phyloP scores from a whole-genome alignment of 305 asterid species.

The Striga hermonthica region DNA sequence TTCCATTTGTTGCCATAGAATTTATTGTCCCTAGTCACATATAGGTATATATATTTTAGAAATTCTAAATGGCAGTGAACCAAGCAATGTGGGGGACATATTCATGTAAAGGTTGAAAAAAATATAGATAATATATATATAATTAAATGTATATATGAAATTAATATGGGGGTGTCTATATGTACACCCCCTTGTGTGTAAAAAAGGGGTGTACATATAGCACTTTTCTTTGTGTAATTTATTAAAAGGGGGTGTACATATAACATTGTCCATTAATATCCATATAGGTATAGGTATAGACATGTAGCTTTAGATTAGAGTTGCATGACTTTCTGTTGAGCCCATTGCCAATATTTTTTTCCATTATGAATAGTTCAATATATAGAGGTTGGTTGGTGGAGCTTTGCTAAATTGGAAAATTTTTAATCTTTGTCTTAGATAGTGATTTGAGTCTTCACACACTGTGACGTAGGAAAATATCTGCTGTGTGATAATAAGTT shows the following conservation, averaged over 20 bases:
- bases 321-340: conserved; percentile 17
- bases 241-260: no score
- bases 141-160: not conserved
- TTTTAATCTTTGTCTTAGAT: conserved; percentile 32
- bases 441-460: conserved; percentile 25
- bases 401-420: conserved; percentile 34
- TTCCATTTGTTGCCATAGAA: conserved; percentile 23
- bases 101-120: conserved; percentile 51
- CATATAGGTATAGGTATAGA: not conserved
- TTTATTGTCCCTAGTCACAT: conserved; percentile 15
- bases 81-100: conserved; percentile 63
- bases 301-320: no score
- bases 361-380: no score
- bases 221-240: no score
- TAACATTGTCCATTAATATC: no score
- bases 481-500: no score
- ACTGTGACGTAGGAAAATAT: not conserved
- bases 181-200: no score
- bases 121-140: not conserved
- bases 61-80: conserved; percentile 32
- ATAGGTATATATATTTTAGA: conserved; percentile 26
- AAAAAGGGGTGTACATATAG: no score
- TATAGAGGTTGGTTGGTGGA: conserved; percentile 41
- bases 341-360: no score
- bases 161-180: no score